Percentiles rank a stretch among this genome's conserved stretches.
These are phyloP conservation scores for Leucogyrophana mollusca DNA, from an alignment of 768 basidiomycete species.

Conservation along the genomic window DNA sequence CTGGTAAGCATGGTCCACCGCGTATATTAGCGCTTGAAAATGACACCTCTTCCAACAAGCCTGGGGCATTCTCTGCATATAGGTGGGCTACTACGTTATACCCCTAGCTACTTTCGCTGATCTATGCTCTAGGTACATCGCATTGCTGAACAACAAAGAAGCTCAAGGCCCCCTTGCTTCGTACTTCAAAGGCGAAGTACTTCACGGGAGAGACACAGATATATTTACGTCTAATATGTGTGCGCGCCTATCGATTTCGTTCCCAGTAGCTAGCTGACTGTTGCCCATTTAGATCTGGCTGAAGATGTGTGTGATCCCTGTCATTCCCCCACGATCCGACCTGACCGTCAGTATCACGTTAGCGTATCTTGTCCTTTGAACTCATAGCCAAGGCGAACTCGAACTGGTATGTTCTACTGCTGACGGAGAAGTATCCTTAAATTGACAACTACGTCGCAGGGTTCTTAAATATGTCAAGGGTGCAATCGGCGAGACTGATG, in stretches of 20 bases:
- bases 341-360: conserved; percentile 19
- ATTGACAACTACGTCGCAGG: conserved; percentile 46
- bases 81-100: conserved; percentile 34
- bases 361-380: conserved; percentile 85
- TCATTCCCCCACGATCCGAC: conserved; percentile 1
- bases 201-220: conserved; percentile 82
- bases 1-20: conserved; percentile 45
- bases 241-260: conserved; percentile 37
- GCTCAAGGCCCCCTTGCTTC: conserved; percentile 90
- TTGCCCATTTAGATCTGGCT: conserved; percentile 63
- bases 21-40: too few relatives aligned
- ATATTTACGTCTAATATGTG: conserved; percentile 98
- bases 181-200: conserved; percentile 94
- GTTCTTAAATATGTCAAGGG: conserved; percentile 95
- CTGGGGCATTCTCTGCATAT: conserved; percentile 95
- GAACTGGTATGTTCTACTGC: conserved; percentile 57
- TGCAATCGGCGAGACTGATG: conserved; percentile 91
- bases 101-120: conserved; percentile 14
- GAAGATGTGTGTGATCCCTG: conserved; percentile 66
- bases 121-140: conserved; percentile 60
- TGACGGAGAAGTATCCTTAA: background rate
- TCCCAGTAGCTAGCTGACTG: conserved; percentile 6
- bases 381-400: conserved; percentile 75
- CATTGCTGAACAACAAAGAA: conserved; percentile 78
- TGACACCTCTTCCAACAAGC: conserved; percentile 36